phyloP scores from a whole-genome alignment of 768 basidiomycete genomes.

The Ephemerocybe angulata region DNA sequence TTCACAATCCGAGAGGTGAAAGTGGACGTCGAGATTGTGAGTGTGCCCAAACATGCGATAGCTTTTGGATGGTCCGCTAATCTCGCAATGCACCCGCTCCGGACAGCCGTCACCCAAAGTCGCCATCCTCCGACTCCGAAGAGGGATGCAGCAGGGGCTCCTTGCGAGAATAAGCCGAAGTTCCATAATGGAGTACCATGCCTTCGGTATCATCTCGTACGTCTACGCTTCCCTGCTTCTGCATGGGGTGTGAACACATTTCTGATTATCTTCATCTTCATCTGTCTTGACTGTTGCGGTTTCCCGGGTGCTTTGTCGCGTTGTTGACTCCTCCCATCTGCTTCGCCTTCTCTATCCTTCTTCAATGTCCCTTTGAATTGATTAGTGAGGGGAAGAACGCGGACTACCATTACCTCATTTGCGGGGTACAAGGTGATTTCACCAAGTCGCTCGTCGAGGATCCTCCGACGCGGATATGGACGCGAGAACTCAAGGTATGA shows the following conservation, averaged over 20 bases:
- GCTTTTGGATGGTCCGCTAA: not conserved
- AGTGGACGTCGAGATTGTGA: constrained; percentile 73
- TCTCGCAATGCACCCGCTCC: constrained; percentile 5
- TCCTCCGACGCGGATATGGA: constrained; percentile 73
- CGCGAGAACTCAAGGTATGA: constrained; percentile 70
- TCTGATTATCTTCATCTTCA: not conserved
- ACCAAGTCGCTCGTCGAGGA: constrained; percentile 69
- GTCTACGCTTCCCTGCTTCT: constrained; percentile 18
- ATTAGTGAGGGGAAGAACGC: constrained; percentile 66
- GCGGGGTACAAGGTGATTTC: constrained; percentile 84
- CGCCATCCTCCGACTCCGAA: constrained; percentile 71
- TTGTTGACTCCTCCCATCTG: not conserved
- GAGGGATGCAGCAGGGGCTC: constrained; percentile 85
- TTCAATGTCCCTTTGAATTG: not conserved
- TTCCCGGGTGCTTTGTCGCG: not conserved
- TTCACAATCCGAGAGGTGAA: constrained; percentile 70
- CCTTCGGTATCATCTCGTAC: constrained; percentile 80
- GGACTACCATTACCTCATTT: constrained; percentile 78
- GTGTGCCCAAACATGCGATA: constrained; percentile 24
- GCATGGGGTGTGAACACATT: constrained; percentile 5
- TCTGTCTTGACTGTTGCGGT: not conserved
- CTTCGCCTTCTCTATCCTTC: not conserved
- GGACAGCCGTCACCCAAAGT: constrained; percentile 75
- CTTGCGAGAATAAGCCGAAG: constrained; percentile 76
- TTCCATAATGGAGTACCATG: constrained; percentile 78